Evolutionary conservation across 2,329 filamentous ascomycete genomes (phyloP), one percentile per base, ranked within the genome.

Genomic region (Ceratocystis ficicola): DNA sequence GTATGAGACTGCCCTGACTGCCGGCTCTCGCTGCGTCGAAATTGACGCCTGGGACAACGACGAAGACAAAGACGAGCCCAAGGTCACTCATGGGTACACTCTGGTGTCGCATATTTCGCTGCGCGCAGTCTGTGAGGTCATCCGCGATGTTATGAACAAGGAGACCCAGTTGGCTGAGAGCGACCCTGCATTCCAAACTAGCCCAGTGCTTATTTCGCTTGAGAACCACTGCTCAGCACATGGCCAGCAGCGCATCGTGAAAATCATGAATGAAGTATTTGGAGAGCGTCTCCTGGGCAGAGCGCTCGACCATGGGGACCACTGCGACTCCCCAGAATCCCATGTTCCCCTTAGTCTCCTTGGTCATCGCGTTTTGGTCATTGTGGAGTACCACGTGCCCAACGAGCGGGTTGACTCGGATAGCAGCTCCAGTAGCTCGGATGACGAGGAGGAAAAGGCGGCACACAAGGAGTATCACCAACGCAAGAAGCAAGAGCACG

Each of bases 21-120:
- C 84, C 0, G 86, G 86, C 1, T 84, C 85, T 1, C 78, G 86
- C 5, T 89, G 86, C 70, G 85, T 89, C 46, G 86, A 89, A 74
- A 89, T 89, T 65, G 86, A 89, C 71, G 86, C 84, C 1, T 89
- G 86, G 86, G 85, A 89, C 70, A 79, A 86, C 61, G 77, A 80
- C 46, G 80, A 84, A 7, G 73, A 86, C 70, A 75, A 74, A 48
- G 78, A 83, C 8, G 86, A 88, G 72, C 86, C 85, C 3, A 88
- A 87, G 71, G 85, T 88, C 64, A 88, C 86, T 0, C 86, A 88
- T 71, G 86, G 86, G 1, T 88, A 83, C 72, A 88, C 86, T 0
- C 76, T 88, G 1, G 84, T 87, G 3, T 87, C 84, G 7, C 76
- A 87, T 70, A 83, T 88, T 28, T 76, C 81, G 0, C 87, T 88